Evolutionary conservation across 441 rosid species (phyloP).

Genomic region (Aquilaria agallochum): DNA sequence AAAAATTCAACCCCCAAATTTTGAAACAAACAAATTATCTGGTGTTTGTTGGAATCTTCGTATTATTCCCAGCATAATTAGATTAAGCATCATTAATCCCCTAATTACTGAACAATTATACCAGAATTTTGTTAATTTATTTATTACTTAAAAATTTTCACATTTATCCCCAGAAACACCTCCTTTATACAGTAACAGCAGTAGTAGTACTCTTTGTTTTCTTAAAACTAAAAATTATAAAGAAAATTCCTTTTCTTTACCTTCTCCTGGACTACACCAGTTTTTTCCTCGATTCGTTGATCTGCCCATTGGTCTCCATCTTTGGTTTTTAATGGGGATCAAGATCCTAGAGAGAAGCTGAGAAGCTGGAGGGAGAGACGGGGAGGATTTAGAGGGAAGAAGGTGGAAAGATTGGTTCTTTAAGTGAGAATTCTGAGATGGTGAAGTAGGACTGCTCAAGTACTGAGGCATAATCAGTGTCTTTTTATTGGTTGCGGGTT

Average conservation of each 20-base stretch:
- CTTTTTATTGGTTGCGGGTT: constrained; percentile 31
- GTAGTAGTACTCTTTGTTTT: constrained; percentile 7
- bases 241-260: constrained; percentile 24
- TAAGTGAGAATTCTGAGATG: constrained; percentile 11
- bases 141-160: not conserved
- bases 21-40: too few relatives aligned
- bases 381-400: constrained; percentile 20
- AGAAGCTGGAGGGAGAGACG: constrained; percentile 23
- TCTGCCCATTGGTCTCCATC: constrained; percentile 66
- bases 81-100: not conserved
- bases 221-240: too few relatives aligned
- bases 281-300: constrained; percentile 74
- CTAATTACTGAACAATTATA: constrained; percentile 18
- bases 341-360: constrained; percentile 27
- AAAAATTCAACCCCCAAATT: constrained; percentile 4
- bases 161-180: constrained; percentile 10
- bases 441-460: constrained; percentile 16
- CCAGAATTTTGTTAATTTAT: not conserved
- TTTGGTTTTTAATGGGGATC: constrained; percentile 50
- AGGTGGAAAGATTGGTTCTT: constrained; percentile 27
- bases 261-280: constrained; percentile 40
- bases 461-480: constrained; percentile 22
- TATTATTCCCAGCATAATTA: constrained; percentile 6
- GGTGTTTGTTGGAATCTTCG: not conserved
- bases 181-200: constrained; percentile 17